Conservation (phyloP, 257 asterid species). For the Ballota nigra region DNA sequence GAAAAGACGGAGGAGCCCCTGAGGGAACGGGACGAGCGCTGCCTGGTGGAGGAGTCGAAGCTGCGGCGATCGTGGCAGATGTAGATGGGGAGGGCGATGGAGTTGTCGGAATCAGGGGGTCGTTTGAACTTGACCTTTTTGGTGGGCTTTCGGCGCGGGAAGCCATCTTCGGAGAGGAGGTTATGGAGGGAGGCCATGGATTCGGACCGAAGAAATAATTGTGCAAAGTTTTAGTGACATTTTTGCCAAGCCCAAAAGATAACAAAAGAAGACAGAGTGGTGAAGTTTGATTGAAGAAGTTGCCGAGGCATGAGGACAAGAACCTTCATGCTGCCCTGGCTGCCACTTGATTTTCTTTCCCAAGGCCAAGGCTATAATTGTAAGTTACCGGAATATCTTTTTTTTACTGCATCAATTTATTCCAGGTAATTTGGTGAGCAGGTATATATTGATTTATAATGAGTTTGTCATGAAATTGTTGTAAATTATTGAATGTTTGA, state of each 20-base stretch:
- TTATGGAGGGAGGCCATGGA: conserved; percentile 70
- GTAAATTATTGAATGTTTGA: no score
- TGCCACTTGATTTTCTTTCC: conserved; percentile 16
- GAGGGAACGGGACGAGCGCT: conserved; percentile 38
- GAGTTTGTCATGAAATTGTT: no score
- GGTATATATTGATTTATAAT: no score
- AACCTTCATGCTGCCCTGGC: neutral
- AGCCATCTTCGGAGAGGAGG: conserved; percentile 62
- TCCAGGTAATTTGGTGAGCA: no score
- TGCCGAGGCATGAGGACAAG: conserved; percentile 33
- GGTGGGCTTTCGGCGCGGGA: conserved; percentile 30
- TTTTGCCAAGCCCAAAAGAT: conserved; percentile 23
- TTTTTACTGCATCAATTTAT: neutral
- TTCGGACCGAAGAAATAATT: conserved; percentile 25
- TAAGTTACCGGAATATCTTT: neutral
- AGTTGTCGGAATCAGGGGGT: conserved; percentile 30
- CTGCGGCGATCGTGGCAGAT: conserved; percentile 67
- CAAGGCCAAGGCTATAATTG: neutral
- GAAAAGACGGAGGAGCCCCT: conserved; percentile 37
- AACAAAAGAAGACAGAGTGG: conserved; percentile 29
- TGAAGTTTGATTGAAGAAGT: conserved; percentile 27
- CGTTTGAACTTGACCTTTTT: conserved; percentile 58
- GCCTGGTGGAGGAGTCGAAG: conserved; percentile 36
- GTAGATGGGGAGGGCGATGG: conserved; percentile 57
- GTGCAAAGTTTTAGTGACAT: conserved; percentile 38